Evolutionary conservation across 2,329 filamentous ascomycete species (phyloP), one percentile per base, ranked within the genome.

Genomic region (Phialophora macrospora): DNA sequence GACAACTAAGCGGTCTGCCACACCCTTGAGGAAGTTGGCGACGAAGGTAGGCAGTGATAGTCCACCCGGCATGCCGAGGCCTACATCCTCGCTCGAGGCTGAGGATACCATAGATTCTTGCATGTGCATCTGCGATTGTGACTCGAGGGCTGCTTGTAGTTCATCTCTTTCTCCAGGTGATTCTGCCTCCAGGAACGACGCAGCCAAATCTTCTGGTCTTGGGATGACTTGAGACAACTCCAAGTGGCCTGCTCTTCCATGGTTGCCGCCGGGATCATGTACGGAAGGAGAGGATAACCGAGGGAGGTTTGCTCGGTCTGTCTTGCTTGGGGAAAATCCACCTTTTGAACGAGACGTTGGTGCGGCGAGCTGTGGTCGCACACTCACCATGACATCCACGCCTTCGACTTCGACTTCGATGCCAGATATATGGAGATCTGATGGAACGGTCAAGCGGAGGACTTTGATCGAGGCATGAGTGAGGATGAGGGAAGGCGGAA

Each of bases 341-440:
- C 79, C 73, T 72, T 80, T 38, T 92, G 81, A 71, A 83, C 83
- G 26, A 38, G 55, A 51, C 44, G 46, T 59, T 20, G 63, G 60
- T 28, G 57, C 28, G 20, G 32, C 28, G 22, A 51, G 51, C 14
- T 69, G 66, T 57, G 60, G 30, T 46, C 66, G 57, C 30, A 71
- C 44, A n/a, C 58, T 64, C 30, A 70, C 66, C 20, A 67, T 60
- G 24, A 96, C 84, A 70, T 93, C 86, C 67, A 97, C 87, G 22
- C 92, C 93, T 72, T 94, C 88, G 24, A 94, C 84, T 74, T 97
- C 91, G 72, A 94, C 87, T 32, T 86, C 82, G 75, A 98, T 96
- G 30, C 92, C 89, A 71, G 90, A 93, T 60, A 88, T 90, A 77
- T 93, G 93, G 70, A 97, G 89, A 77, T 97, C 92, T 75, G 95